A percentile compares a stretch with the other conserved stretches of the same genome.
phyloP scores from a whole-genome alignment of 129 eudicot species.

The Chrysanthemum lavandulifolium region DNA sequence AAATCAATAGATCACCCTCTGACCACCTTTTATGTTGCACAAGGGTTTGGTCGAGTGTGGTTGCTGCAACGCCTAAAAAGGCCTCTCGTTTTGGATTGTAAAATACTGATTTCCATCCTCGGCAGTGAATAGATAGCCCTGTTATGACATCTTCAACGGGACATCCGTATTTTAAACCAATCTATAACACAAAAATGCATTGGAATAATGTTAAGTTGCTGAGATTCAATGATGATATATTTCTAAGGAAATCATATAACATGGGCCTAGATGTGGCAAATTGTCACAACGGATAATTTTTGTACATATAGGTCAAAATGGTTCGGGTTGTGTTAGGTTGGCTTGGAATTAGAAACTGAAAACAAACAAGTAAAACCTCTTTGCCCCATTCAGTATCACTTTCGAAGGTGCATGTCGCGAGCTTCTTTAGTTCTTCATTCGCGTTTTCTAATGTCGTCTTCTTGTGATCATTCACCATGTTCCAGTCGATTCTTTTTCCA shows the following conservation, averaged over 20 bases:
- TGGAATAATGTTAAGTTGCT: background rate
- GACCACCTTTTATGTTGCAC: conserved; percentile 94
- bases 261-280: too few relatives aligned
- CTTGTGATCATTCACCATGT: conserved; percentile 1
- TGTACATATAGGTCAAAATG: too few relatives aligned
- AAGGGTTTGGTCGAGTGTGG: conserved; percentile 61
- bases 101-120: conserved; percentile 83
- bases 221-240: too few relatives aligned
- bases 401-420: conserved; percentile 75
- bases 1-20: conserved; percentile 69
- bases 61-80: conserved; percentile 68
- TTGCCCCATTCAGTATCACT: conserved; percentile 75
- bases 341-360: background rate
- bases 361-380: conserved; percentile 36
- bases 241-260: too few relatives aligned
- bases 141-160: conserved; percentile 89
- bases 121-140: conserved; percentile 75
- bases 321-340: too few relatives aligned
- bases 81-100: conserved; percentile 57
- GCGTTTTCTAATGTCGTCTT: conserved; percentile 15
- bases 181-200: conserved; percentile 33
- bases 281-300: too few relatives aligned
- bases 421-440: conserved; percentile 33
- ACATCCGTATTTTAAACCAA: conserved; percentile 84
- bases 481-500: conserved; percentile 43